Conservation (phyloP, 805 yeast genomes). For the Scheffersomyces spartinae region DNA sequence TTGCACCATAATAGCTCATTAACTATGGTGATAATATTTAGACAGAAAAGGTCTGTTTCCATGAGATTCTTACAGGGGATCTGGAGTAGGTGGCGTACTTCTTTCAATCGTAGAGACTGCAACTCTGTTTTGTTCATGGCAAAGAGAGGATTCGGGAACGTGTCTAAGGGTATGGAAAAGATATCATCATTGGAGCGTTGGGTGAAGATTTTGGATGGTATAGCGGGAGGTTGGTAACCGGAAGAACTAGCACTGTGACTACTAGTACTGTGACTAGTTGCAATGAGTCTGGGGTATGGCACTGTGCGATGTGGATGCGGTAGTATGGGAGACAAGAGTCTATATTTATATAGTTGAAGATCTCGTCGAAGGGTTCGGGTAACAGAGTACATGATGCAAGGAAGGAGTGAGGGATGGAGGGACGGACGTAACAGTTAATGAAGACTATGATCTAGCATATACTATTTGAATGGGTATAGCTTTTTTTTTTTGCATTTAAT, state of each 20-base stretch:
- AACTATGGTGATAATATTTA: conserved; percentile 16
- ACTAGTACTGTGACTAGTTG: no score
- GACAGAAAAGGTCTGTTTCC: conserved; percentile 18
- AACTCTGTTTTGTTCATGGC: conserved; percentile 16
- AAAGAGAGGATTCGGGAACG: conserved; percentile 24
- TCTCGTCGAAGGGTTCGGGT: no score
- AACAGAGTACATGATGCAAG: no score
- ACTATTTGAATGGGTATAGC: not conserved
- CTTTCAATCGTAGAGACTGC: conserved; percentile 9
- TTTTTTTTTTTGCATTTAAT: not conserved
- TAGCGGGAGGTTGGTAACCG: no score
- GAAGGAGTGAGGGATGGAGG: not conserved
- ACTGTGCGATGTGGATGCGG: not conserved
- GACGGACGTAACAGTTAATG: not conserved
- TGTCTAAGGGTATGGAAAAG: conserved; percentile 10
- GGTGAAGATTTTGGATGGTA: conserved; percentile 3
- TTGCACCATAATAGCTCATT: no score
- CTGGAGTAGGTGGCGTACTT: conserved; percentile 14
- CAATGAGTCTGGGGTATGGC: no score
- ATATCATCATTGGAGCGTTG: no score
- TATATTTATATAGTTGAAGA: not conserved
- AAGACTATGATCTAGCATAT: not conserved
- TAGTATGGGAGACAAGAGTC: not conserved
- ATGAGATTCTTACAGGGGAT: conserved; percentile 12
- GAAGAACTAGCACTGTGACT: no score